phyloP scores from a whole-genome alignment of 805 yeast species.

The Huiozyma sinensis region DNA sequence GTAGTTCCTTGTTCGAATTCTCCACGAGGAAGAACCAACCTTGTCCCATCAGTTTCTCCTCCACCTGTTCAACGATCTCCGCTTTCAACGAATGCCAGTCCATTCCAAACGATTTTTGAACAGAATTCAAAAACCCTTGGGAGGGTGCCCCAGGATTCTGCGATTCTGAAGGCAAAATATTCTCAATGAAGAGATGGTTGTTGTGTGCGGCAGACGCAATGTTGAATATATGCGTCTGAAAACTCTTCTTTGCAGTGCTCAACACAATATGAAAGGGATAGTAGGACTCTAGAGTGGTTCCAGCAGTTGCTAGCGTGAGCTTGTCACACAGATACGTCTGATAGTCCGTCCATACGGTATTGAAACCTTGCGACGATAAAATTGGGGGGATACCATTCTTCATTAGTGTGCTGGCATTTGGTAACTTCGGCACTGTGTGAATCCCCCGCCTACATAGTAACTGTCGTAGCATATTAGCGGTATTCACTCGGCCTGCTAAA shows the following conservation, averaged over 20 bases:
- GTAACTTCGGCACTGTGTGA: constrained; percentile 26
- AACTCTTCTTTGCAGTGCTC: constrained; percentile 55
- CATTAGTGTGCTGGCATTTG: constrained; percentile 9
- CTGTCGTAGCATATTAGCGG: constrained; percentile 13
- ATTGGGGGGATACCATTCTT: constrained; percentile 23
- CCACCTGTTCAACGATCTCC: constrained; percentile 40
- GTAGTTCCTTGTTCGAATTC: constrained; percentile 46
- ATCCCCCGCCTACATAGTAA: constrained; percentile 17
- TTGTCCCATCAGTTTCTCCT: constrained; percentile 37
- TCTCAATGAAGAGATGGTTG: constrained; percentile 80
- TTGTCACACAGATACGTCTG: constrained; percentile 56
- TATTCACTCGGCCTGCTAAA: no score
- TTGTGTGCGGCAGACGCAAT: constrained; percentile 86
- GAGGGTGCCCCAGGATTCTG: constrained; percentile 22
- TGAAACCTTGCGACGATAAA: constrained; percentile 41
- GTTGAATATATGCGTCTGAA: constrained; percentile 62
- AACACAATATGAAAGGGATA: constrained; percentile 60
- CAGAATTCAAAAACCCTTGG: constrained; percentile 26
- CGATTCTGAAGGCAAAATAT: constrained; percentile 23
- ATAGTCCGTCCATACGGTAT: constrained; percentile 70
- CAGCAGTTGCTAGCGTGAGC: constrained; percentile 54
- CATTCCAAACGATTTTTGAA: constrained; percentile 26
- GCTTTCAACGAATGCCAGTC: constrained; percentile 40
- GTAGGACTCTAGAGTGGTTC: constrained; percentile 70
- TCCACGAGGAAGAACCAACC: constrained; percentile 76